Evolutionary conservation across 192 early-diverging fungal genomes (phyloP), one percentile per base, ranked within the genome.

Genomic region (Coemansia nantahalensis): DNA sequence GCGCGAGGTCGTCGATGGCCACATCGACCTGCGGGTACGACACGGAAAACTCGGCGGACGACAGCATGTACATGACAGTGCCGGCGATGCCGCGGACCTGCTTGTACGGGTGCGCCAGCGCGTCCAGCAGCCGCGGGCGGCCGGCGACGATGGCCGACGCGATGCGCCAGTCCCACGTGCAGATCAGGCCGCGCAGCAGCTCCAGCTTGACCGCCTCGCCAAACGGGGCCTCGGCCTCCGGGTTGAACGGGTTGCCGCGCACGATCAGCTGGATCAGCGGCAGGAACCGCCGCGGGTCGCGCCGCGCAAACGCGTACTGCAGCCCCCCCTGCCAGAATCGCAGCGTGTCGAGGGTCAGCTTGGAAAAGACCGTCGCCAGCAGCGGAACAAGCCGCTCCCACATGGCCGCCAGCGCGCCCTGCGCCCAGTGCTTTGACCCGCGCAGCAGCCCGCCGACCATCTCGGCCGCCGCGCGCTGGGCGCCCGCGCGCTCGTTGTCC

Each of bases 351-450:
- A 85, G 83, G 0, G 86, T 85, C 3, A 86, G 80, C 21, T 74
- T 69, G 17, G 81, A 63, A 23, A 96, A 79, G 1, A 81, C 84
- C 28, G 65, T 65, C 3, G 54, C 58, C 17, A 95, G 21, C 9
- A 91, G 23, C 2, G 90, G 84, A 8, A 78, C 69, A 32, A 92
- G 42, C 82, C 80, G 84, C 4, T 47, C 56, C 92, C 92, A 94
- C 60, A 95, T 62, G 13, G 49, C 56, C 11, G 52, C 53, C 41
- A 76, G 47, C 37, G 65, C 53, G 8, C 49, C 58, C 8, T 65
- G 44, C 5, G 58, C 51, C 93, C 93, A 98, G 61, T 96, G 89
- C 62, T 94, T 98, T 45, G 79, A 82, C 5, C 94, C 95, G 18
- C 90, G 84, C 18, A 98, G 62, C 21, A 95, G 30, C 5, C 95